These are phyloP conservation scores for Quercus engelmannii DNA, from an alignment of 306 rosid species.

Conservation along the genomic window DNA sequence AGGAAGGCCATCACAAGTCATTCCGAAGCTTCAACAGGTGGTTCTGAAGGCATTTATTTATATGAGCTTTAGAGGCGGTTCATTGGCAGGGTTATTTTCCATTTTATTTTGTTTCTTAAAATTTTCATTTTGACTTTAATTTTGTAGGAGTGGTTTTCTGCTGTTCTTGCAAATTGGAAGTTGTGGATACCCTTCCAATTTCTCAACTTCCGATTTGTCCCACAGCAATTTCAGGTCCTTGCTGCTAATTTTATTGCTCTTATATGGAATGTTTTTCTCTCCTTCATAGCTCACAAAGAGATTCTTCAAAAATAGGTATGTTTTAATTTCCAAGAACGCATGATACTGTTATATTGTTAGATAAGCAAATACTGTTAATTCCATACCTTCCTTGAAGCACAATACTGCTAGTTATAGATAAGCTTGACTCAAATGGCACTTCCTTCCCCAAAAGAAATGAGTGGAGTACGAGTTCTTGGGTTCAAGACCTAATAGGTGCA, in stretches of 20 bases:
- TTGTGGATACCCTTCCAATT: constrained; percentile 98
- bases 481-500: too few relatives aligned
- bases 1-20: constrained; percentile 64
- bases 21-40: constrained; percentile 95
- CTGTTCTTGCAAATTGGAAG: constrained; percentile 88
- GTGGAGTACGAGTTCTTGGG: background rate
- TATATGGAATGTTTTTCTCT: constrained; percentile 93
- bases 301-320: constrained; percentile 59
- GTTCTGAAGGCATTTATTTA: constrained; percentile 17
- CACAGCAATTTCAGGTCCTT: constrained; percentile 94
- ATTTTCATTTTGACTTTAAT: constrained; percentile 18
- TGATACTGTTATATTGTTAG: background rate
- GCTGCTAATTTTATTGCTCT: constrained; percentile 81
- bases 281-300: constrained; percentile 88
- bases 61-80: constrained; percentile 6
- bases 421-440: too few relatives aligned
- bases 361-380: background rate
- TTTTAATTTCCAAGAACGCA: constrained; percentile 5
- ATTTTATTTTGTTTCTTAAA: constrained; percentile 2
- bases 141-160: constrained; percentile 87
- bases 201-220: constrained; percentile 92
- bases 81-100: background rate
- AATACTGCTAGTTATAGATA: background rate
- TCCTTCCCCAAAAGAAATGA: too few relatives aligned
- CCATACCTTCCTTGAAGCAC: background rate